These are phyloP conservation scores for Kwoniella bestiolae DNA, from an alignment of 768 basidiomycete species.

Conservation along the genomic window DNA sequence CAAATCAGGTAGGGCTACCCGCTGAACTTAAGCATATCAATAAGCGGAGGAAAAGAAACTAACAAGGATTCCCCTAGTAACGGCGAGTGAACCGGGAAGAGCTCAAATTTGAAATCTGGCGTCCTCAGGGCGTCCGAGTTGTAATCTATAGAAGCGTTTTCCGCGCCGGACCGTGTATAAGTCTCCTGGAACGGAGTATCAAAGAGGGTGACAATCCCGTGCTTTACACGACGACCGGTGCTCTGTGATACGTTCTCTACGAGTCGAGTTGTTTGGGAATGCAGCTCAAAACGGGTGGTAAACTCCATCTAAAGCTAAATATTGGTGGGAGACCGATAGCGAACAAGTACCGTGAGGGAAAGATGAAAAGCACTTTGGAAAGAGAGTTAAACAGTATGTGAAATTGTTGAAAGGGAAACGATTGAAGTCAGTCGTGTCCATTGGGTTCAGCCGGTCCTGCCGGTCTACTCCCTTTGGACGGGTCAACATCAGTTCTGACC, in stretches of 20 bases:
- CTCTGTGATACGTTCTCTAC: slow-evolving; percentile 74
- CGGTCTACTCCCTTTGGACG: slow-evolving; percentile 65
- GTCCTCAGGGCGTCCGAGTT: slow-evolving; percentile 68
- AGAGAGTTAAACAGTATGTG: slow-evolving; percentile 80
- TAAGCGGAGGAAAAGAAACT: slow-evolving; percentile 90
- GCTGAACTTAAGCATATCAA: slow-evolving; percentile 88
- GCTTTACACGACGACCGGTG: slow-evolving; percentile 67
- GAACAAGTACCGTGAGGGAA: slow-evolving; percentile 83
- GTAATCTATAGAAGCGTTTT: slow-evolving; percentile 79
- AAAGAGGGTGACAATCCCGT: slow-evolving; percentile 61
- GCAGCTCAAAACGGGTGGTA: slow-evolving; percentile 82
- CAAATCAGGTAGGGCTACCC: slow-evolving; percentile 82
- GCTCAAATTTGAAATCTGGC: slow-evolving; percentile 83
- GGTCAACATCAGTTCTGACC: slow-evolving; percentile 72
- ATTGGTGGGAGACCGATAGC: slow-evolving; percentile 80
- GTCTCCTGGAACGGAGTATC: slow-evolving; percentile 79
- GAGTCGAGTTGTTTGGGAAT: slow-evolving; percentile 86
- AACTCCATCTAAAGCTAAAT: slow-evolving; percentile 86
- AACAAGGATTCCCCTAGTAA: slow-evolving; percentile 87
- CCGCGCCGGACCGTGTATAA: slow-evolving; percentile 73
- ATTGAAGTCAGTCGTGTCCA: slow-evolving; percentile 71
- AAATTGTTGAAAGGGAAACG: slow-evolving; percentile 80
- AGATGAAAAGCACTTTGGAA: slow-evolving; percentile 81
- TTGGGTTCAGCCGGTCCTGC: slow-evolving; percentile 65
- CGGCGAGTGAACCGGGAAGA: slow-evolving; percentile 83